Percentiles rank a stretch among this genome's conserved stretches.
Evolutionary conservation across 495 filamentous ascomycete species (phyloP).

Genomic region (Hypoxylon perforatum): DNA sequence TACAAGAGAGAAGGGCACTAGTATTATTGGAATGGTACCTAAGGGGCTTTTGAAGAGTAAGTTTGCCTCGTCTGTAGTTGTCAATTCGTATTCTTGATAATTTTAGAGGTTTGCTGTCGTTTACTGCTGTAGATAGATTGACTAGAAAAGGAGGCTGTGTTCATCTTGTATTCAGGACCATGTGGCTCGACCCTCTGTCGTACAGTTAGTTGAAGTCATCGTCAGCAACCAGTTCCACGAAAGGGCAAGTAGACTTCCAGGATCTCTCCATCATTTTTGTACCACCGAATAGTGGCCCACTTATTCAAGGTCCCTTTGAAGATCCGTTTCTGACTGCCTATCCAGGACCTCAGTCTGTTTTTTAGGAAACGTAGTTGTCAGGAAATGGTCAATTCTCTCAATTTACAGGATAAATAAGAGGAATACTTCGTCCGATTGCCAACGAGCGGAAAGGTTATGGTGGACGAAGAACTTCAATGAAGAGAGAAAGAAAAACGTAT

Average conservation of each 20-base stretch:
- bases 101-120: background rate
- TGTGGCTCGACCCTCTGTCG: constrained; percentile 13
- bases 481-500: no score
- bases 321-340: constrained; percentile 17
- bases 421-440: no score
- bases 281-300: constrained; percentile 19
- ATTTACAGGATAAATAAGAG: no score
- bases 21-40: constrained; percentile 12
- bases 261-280: constrained; percentile 18
- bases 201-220: constrained; percentile 33
- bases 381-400: background rate
- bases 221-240: constrained; percentile 33
- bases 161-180: background rate
- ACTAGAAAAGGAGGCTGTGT: background rate
- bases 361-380: background rate
- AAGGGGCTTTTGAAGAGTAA: background rate
- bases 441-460: no score
- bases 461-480: no score
- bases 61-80: background rate
- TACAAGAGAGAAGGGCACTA: constrained; percentile 9
- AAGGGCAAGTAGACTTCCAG: background rate
- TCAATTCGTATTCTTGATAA: background rate
- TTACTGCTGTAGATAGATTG: background rate
- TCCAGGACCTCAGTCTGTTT: background rate
- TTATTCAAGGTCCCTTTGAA: constrained; percentile 20